Conservation (phyloP, 2,329 filamentous ascomycete genomes). For the Coniochaeta sp. region DNA sequence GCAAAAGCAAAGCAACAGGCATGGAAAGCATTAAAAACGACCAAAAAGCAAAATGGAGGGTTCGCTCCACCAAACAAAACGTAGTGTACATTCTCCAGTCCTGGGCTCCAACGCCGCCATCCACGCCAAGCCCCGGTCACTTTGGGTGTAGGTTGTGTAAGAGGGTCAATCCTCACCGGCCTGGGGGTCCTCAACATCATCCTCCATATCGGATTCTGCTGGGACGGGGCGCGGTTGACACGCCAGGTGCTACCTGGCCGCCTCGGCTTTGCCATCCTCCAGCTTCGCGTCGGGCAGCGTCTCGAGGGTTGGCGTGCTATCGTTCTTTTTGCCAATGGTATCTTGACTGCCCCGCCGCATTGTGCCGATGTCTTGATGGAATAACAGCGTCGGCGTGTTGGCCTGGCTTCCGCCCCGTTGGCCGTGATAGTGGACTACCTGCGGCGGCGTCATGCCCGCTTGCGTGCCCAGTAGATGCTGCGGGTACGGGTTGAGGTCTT, state of each 20-base stretch:
- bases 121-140: no score
- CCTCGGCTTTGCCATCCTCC: conserved; percentile 12
- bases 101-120: no score
- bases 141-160: no score
- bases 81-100: no score
- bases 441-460: conserved; percentile 55
- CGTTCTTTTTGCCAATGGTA: conserved; percentile 24
- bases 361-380: conserved; percentile 40
- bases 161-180: no score
- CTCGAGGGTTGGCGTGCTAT: conserved; percentile 30
- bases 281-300: conserved; percentile 27
- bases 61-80: neutral
- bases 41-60: neutral
- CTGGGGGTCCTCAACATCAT: no score
- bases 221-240: neutral
- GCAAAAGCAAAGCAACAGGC: no score
- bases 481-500: conserved; percentile 61
- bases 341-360: conserved; percentile 44
- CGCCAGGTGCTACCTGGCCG: neutral
- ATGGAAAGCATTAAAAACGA: neutral
- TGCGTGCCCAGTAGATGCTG: conserved; percentile 57
- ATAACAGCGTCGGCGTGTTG: conserved; percentile 53
- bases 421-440: conserved; percentile 61
- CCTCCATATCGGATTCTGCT: no score
- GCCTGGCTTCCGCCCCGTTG: conserved; percentile 61